Conservation (phyloP, 2,329 filamentous ascomycete species). For the Ophiostoma tasmaniense region DNA sequence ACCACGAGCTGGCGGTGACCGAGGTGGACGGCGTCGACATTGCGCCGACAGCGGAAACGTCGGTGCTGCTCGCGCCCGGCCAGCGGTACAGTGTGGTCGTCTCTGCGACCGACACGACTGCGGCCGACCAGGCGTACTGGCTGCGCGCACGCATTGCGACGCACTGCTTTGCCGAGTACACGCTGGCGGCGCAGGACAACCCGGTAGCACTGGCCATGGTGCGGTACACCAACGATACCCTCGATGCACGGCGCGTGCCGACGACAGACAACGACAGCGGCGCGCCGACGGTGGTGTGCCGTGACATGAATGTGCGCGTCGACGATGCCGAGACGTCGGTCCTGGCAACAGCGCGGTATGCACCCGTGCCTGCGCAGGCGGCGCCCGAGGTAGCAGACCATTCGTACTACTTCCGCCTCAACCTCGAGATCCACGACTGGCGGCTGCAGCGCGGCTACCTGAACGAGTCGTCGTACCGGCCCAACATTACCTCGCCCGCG, state of each 20-base stretch:
- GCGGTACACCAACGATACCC: constrained; percentile 30
- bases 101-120: constrained; percentile 45
- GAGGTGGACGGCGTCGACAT: constrained; percentile 64
- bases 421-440: constrained; percentile 52
- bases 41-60: constrained; percentile 47
- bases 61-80: constrained; percentile 58
- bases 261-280: constrained; percentile 29
- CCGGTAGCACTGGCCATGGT: constrained; percentile 43
- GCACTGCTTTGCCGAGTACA: constrained; percentile 49
- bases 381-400: constrained; percentile 42
- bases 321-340: constrained; percentile 21
- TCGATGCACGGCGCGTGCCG: constrained; percentile 21
- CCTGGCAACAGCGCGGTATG: constrained; percentile 27
- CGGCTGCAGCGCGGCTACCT: constrained; percentile 50
- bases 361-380: constrained; percentile 34
- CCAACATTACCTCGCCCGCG: constrained; percentile 39
- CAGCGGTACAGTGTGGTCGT: constrained; percentile 63
- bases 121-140: constrained; percentile 49
- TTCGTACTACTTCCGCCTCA: constrained; percentile 46
- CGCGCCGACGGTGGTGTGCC: constrained; percentile 36
- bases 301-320: constrained; percentile 36
- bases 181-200: constrained; percentile 34
- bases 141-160: constrained; percentile 55
- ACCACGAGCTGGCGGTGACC: constrained; percentile 45
- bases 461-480: constrained; percentile 47